phyloP scores from a whole-genome alignment of 1,284 basidiomycete species.

The Cerrena zonata region DNA sequence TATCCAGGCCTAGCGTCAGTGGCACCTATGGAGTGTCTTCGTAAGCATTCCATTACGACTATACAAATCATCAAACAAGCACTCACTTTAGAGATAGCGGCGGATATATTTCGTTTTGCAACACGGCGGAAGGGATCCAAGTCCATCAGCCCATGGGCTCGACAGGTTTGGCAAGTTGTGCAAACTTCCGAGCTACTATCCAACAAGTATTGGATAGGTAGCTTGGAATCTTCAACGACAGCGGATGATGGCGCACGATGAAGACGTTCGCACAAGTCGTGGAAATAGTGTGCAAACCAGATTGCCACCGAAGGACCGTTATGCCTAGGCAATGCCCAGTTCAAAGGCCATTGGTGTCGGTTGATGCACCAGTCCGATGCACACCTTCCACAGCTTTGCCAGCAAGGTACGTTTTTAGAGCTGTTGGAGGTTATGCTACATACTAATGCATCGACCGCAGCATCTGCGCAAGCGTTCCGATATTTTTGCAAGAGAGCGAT shows the following conservation, averaged over 20 bases:
- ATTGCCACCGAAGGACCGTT: not conserved
- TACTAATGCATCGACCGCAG: not conserved
- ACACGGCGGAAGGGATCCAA: not conserved
- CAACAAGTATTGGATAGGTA: not conserved
- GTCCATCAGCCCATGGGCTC: not conserved
- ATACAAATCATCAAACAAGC: too few species aligned
- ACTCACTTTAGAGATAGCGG: too few species aligned
- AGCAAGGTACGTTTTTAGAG: not conserved
- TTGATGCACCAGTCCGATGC: not conserved
- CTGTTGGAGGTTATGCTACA: not conserved
- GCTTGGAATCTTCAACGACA: not conserved
- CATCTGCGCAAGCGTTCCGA: not conserved
- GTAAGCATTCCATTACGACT: too few species aligned
- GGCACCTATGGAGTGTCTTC: too few species aligned
- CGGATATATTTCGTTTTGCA: not conserved
- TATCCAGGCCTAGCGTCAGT: too few species aligned
- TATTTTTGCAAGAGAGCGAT: not conserved
- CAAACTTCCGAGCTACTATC: not conserved
- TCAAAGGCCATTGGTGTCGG: not conserved
- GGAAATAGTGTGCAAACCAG: not conserved
- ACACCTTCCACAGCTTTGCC: not conserved
- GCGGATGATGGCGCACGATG: not conserved
- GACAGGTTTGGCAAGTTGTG: not conserved
- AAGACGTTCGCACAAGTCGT: not conserved
- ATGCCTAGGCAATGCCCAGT: not conserved